Conservation (phyloP, 2,329 filamentous ascomycete genomes). For the Chaetomiaceae sp. region DNA sequence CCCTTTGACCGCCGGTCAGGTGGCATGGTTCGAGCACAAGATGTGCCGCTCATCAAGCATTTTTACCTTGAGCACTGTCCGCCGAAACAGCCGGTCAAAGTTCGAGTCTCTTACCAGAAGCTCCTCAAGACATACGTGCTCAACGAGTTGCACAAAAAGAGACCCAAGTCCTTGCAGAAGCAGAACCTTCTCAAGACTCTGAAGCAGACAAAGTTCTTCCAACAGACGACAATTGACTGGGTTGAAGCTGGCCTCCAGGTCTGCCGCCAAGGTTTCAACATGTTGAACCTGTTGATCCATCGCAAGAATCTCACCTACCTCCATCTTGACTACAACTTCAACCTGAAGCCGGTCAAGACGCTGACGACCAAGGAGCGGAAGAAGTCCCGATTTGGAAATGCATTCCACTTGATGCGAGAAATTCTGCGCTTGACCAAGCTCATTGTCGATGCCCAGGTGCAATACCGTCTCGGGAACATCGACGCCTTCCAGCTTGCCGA, state of each 20-base stretch:
- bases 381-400: slow-evolving; percentile 98
- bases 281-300: slow-evolving; percentile 96
- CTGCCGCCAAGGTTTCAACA: slow-evolving; percentile 97
- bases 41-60: slow-evolving; percentile 94
- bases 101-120: slow-evolving; percentile 97
- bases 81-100: slow-evolving; percentile 83
- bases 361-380: slow-evolving; percentile 98
- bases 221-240: slow-evolving; percentile 99
- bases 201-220: slow-evolving; percentile 98
- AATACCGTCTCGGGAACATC: slow-evolving; percentile 95
- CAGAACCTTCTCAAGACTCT: slow-evolving; percentile 85
- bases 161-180: slow-evolving; percentile 91
- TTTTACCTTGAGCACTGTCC: slow-evolving; percentile 98
- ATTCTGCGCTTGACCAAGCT: slow-evolving; percentile 93
- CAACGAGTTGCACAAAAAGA: slow-evolving; percentile 94
- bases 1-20: slow-evolving; percentile 93
- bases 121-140: slow-evolving; percentile 92
- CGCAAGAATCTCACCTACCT: slow-evolving; percentile 98
- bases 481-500: slow-evolving; percentile 98
- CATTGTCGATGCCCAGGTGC: slow-evolving; percentile 96
- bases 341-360: slow-evolving; percentile 97
- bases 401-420: slow-evolving; percentile 98
- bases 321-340: slow-evolving; percentile 99
- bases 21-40: slow-evolving; percentile 92
- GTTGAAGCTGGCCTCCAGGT: slow-evolving; percentile 98